Base-by-base conservation (phyloP, 176 grass and related monocot genomes). In the Juncus inflexus region DNA sequence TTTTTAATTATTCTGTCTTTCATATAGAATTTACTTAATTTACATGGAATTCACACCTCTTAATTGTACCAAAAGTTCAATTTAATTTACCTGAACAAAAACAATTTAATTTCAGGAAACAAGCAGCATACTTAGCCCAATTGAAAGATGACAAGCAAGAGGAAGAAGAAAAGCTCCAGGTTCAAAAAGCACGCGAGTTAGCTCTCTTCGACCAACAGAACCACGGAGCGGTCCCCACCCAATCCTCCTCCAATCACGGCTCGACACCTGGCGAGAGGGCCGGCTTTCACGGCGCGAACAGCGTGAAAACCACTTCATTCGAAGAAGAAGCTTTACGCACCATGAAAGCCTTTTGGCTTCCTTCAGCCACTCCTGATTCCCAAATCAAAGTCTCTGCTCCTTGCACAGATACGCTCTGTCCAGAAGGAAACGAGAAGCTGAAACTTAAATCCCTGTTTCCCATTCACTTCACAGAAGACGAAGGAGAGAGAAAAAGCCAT, bases 281-380 rank as follows among this genome's bases (percentile, higher is more conserved):
- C 67, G 83, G 81, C 42, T 99, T 99, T 62, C 95, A 99, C 19
- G 95, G 95, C 50, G 95, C 95, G 12, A 99, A 99, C 61, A 99
- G 95, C 41, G 95, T 99, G 63, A 99, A 84, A 69, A 80, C 86
- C 58, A 99, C 95, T 51, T 94, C 95, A n/a, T 99, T 86, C 1
- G 89, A 99, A 78, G 95, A 92, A 66, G 95, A 99, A 76, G 95
- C 95, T 61, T 80, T 99, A 6, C 95, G 95, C 61, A 86, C 75
- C 64, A 99, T 99, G 95, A 99, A 99, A 70, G 95, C 95, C 9
- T 99, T 99, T 55, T 99, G 95, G 95, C 95, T 99, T 74, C 95
- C 95, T 0, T 99, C 95, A 13, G 95, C 95, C 38, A 99, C 95
- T 3, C 94, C 95, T 36, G 86, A 81, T 80, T 82, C 89, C 4